Conservation (phyloP, 2,329 filamentous ascomycete species). For the Ophiostoma sp. region DNA sequence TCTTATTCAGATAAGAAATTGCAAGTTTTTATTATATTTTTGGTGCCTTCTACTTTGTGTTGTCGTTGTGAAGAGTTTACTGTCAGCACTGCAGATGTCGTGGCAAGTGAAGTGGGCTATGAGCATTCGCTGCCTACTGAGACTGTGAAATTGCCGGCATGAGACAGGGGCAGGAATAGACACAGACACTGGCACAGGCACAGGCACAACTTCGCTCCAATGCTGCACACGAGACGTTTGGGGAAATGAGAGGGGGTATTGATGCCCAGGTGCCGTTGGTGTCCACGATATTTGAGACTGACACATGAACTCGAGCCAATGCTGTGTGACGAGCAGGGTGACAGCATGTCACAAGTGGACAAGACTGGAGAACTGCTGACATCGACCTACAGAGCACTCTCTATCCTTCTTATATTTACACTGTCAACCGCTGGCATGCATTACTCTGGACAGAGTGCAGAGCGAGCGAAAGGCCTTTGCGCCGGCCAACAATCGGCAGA, state of each 20-base stretch:
- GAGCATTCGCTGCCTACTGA: neutral
- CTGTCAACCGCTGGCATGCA: no score
- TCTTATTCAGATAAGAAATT: no score
- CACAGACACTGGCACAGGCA: neutral
- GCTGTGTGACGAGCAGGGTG: neutral
- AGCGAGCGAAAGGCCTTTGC: neutral
- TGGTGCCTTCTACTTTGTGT: neutral
- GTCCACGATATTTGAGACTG: neutral
- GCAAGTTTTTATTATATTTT: no score
- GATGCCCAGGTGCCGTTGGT: neutral
- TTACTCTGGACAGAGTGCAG: no score
- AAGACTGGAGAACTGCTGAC: neutral
- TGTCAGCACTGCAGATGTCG: neutral
- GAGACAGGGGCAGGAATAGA: neutral
- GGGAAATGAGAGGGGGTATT: neutral
- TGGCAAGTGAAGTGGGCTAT: neutral
- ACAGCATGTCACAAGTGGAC: neutral
- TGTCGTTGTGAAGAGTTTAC: neutral
- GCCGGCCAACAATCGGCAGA: conserved; percentile 6
- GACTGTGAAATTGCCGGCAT: neutral
- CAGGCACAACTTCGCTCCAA: neutral
- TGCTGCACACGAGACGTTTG: conserved; percentile 4
- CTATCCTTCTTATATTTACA: no score
- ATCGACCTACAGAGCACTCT: no score
- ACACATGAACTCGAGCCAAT: neutral